Conservation (phyloP, 1,139 yeast genomes). For the Meyerozyma guilliermondii region DNA sequence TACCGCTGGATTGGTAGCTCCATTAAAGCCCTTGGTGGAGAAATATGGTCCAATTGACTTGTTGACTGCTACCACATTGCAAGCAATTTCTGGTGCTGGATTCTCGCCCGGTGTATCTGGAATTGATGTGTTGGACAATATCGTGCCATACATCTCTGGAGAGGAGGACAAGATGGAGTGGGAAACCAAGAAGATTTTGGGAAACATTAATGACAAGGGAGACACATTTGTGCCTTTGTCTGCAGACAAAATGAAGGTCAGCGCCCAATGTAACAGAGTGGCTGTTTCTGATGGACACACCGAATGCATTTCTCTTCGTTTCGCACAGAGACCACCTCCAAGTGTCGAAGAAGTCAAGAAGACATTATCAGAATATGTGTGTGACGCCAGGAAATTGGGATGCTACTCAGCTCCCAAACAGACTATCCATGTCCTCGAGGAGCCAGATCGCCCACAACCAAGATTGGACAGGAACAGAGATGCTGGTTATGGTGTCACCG, state of each 20-base stretch:
- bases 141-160: slow-evolving; percentile 91
- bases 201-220: slow-evolving; percentile 51
- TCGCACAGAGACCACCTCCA: slow-evolving; percentile 80
- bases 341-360: slow-evolving; percentile 73
- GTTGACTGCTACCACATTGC: slow-evolving; percentile 86
- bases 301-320: slow-evolving; percentile 85
- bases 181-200: slow-evolving; percentile 95
- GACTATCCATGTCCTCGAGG: slow-evolving; percentile 87
- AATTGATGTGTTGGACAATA: slow-evolving; percentile 89
- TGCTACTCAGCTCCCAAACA: slow-evolving; percentile 93
- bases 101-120: slow-evolving; percentile 97
- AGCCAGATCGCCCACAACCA: slow-evolving; percentile 95
- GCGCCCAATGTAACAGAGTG: slow-evolving; percentile 96
- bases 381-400: slow-evolving; percentile 73
- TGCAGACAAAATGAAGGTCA: slow-evolving; percentile 72
- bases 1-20: slow-evolving; percentile 97
- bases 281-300: slow-evolving; percentile 98
- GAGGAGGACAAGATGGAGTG: slow-evolving; percentile 98
- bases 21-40: slow-evolving; percentile 87
- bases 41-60: slow-evolving; percentile 84
- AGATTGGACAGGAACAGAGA: slow-evolving; percentile 96
- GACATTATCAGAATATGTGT: slow-evolving; percentile 66
- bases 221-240: slow-evolving; percentile 56
- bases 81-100: slow-evolving; percentile 98
- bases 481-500: slow-evolving; percentile 89